phyloP scores from a whole-genome alignment of 495 filamentous ascomycete species.

The Penicillium roqueforti region DNA sequence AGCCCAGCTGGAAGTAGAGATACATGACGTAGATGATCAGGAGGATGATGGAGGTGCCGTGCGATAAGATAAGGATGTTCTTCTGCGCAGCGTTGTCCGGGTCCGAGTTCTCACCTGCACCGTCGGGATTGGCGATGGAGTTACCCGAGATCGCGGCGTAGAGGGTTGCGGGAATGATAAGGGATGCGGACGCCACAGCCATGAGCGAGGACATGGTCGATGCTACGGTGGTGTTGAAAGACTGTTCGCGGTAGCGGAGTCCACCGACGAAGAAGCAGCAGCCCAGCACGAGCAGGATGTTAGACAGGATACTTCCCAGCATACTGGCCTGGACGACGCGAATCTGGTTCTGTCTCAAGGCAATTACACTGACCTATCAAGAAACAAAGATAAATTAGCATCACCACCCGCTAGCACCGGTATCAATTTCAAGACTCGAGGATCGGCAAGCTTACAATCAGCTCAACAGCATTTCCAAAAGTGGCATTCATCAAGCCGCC shows the following conservation, averaged over 20 bases:
- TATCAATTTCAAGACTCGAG: too few species aligned
- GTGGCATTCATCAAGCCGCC: constrained; percentile 94
- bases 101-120: constrained; percentile 5
- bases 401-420: too few species aligned
- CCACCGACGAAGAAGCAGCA: constrained; percentile 96
- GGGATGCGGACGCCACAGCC: constrained; percentile 82
- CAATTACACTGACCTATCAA: constrained; percentile 84
- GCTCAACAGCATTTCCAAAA: constrained; percentile 96
- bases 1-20: constrained; percentile 82
- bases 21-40: constrained; percentile 86
- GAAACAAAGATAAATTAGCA: constrained; percentile 5
- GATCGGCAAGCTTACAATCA: constrained; percentile 65
- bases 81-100: constrained; percentile 15
- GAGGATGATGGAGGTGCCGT: constrained; percentile 85
- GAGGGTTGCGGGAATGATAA: constrained; percentile 86
- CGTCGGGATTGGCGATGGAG: background rate
- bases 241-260: constrained; percentile 60
- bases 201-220: constrained; percentile 96
- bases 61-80: constrained; percentile 80
- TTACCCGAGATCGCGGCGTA: constrained; percentile 51
- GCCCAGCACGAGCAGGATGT: constrained; percentile 89
- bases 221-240: constrained; percentile 82
- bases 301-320: constrained; percentile 95
- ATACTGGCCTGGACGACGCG: constrained; percentile 96
- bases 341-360: constrained; percentile 78